Conservation (phyloP, 2,329 filamentous ascomycete genomes). For the Huntiella savannae region DNA sequence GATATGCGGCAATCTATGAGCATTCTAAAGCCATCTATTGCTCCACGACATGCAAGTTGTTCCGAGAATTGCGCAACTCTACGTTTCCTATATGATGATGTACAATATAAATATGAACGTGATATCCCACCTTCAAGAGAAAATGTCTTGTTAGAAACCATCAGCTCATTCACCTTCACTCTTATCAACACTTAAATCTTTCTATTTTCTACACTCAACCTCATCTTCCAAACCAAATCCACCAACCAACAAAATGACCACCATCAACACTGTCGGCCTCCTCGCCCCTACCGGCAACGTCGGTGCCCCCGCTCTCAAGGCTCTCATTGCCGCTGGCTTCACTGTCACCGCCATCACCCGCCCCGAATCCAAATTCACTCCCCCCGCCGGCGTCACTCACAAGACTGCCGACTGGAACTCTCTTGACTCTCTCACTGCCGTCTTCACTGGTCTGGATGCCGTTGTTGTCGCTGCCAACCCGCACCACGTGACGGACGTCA, state of each 20-base stretch:
- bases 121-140: no score
- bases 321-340: conserved; percentile 24
- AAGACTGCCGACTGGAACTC: conserved; percentile 29
- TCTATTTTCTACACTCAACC: background rate
- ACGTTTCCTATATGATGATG: no score
- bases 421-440: conserved; percentile 27
- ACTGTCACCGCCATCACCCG: conserved; percentile 37
- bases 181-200: background rate
- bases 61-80: background rate
- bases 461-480: conserved; percentile 23
- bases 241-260: conserved; percentile 7
- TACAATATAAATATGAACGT: no score
- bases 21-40: background rate
- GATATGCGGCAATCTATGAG: background rate
- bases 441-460: conserved; percentile 37
- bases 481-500: conserved; percentile 22
- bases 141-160: background rate
- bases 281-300: conserved; percentile 23
- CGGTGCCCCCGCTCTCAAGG: conserved; percentile 21
- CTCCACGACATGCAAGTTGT: background rate
- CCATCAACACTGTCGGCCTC: conserved; percentile 21
- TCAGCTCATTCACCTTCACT: background rate
- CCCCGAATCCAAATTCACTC: conserved; percentile 19
- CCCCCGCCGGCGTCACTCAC: conserved; percentile 22
- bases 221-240: background rate